These are phyloP conservation scores for Lablab purpureus DNA, from an alignment of 306 rosid genomes.

Conservation along the genomic window DNA sequence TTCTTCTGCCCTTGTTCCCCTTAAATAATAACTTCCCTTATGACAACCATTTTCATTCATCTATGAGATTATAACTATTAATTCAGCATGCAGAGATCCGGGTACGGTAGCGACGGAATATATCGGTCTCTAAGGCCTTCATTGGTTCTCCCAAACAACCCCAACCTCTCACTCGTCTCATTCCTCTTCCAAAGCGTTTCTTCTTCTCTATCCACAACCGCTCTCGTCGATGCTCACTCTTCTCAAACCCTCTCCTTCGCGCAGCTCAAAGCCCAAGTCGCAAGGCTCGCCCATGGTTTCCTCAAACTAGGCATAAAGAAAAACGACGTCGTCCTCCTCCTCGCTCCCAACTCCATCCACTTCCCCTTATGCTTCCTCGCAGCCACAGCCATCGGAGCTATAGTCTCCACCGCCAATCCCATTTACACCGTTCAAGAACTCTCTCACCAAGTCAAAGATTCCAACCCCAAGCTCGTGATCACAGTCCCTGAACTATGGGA, in stretches of 20 bases:
- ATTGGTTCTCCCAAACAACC: conserved; percentile 54
- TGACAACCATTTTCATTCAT: too few relatives aligned
- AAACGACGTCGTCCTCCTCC: conserved; percentile 70
- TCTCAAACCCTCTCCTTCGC: conserved; percentile 57
- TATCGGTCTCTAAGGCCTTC: conserved; percentile 79
- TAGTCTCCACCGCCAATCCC: conserved; percentile 75
- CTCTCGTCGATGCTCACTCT: conserved; percentile 70
- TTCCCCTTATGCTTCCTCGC: conserved; percentile 69
- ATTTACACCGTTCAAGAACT: conserved; percentile 66
- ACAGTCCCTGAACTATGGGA: conserved; percentile 69
- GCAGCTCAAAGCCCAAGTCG: conserved; percentile 60
- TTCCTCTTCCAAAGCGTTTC: conserved; percentile 64
- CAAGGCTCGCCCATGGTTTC: conserved; percentile 61
- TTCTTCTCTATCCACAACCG: conserved; percentile 62
- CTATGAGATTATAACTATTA: too few relatives aligned
- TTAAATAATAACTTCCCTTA: too few relatives aligned
- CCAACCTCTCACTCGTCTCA: conserved; percentile 64
- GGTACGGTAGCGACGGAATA: conserved; percentile 74
- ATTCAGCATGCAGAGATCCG: conserved; percentile 65
- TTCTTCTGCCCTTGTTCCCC: too few relatives aligned
- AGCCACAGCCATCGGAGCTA: conserved; percentile 64
- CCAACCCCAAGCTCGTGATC: conserved; percentile 70
- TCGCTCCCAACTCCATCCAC: conserved; percentile 69
- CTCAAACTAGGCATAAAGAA: conserved; percentile 63
- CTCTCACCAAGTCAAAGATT: conserved; percentile 69